A percentile compares a stretch with the other conserved stretches of the same genome.
Conservation (phyloP, 2,329 filamentous ascomycete species). For the Nigrospora sphaerica region DNA sequence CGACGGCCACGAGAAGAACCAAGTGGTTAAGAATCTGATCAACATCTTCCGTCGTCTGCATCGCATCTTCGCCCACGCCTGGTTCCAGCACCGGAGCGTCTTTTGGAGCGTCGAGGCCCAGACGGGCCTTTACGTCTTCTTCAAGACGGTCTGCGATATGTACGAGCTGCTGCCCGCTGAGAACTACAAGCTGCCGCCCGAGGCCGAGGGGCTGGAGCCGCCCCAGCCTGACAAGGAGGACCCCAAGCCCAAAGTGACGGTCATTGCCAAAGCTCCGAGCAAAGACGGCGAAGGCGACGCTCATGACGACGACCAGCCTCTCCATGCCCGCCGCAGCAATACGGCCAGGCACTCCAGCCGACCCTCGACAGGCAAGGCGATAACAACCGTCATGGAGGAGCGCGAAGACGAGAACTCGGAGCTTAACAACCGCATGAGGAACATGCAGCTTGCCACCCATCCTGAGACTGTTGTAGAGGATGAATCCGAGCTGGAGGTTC, state of each 20-base stretch:
- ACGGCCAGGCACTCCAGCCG: slow-evolving; percentile 78
- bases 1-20: slow-evolving; percentile 54
- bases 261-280: slow-evolving; percentile 17
- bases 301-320: slow-evolving; percentile 39
- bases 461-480: slow-evolving; percentile 57
- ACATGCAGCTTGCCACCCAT: slow-evolving; percentile 35
- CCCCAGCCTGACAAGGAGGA: slow-evolving; percentile 33
- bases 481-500: slow-evolving; percentile 27
- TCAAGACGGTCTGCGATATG: slow-evolving; percentile 92
- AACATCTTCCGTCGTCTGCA: slow-evolving; percentile 94
- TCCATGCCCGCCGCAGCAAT: slow-evolving; percentile 54
- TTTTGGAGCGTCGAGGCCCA: slow-evolving; percentile 91
- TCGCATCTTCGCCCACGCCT: slow-evolving; percentile 95
- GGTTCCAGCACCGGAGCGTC: slow-evolving; percentile 93
- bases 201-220: slow-evolving; percentile 77
- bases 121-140: slow-evolving; percentile 91
- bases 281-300: slow-evolving; percentile 20
- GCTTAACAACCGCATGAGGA: slow-evolving; percentile 36
- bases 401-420: slow-evolving; percentile 63
- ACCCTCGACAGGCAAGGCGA: slow-evolving; percentile 69
- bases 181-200: slow-evolving; percentile 90
- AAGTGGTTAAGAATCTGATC: slow-evolving; percentile 74
- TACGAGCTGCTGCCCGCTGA: slow-evolving; percentile 86
- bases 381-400: slow-evolving; percentile 76
- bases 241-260: slow-evolving; percentile 27